Percentiles rank a stretch among this genome's conserved stretches.
phyloP scores from a whole-genome alignment of 106 monocot species.

The Acanthochlamys bracteata region DNA sequence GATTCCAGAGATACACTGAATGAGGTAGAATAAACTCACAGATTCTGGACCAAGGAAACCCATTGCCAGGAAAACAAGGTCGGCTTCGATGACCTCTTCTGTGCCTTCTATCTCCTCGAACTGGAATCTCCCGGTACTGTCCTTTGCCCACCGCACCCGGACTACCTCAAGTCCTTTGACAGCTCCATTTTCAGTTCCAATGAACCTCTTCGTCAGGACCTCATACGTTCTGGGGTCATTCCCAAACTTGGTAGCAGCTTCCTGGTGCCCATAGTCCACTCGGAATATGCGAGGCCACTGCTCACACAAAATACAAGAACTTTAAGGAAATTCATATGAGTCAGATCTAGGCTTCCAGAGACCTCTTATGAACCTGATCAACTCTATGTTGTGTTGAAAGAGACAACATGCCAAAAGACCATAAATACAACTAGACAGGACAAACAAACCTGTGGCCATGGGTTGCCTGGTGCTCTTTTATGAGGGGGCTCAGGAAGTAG shows the following conservation, averaged over 20 bases:
- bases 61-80: slow-evolving; percentile 88
- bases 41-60: slow-evolving; percentile 97
- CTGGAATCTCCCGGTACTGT: slow-evolving; percentile 52
- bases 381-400: too few relatives aligned
- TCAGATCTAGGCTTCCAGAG: too few relatives aligned
- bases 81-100: slow-evolving; percentile 77
- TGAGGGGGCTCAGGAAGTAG: slow-evolving; percentile 80
- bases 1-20: too few relatives aligned
- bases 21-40: too few relatives aligned
- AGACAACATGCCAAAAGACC: neutral
- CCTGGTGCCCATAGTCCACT: slow-evolving; percentile 95
- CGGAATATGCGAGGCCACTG: slow-evolving; percentile 98
- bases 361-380: too few relatives aligned
- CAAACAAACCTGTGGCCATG: slow-evolving; percentile 90
- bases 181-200: slow-evolving; percentile 81
- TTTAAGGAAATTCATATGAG: too few relatives aligned
- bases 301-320: too few relatives aligned
- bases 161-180: slow-evolving; percentile 83
- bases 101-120: slow-evolving; percentile 76
- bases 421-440: neutral
- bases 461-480: slow-evolving; percentile 73
- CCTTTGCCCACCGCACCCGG: slow-evolving; percentile 70
- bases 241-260: slow-evolving; percentile 83
- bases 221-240: slow-evolving; percentile 91
- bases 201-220: slow-evolving; percentile 79